Evolutionary conservation across 371 early-diverging fungal species (phyloP), one percentile per base, ranked within the genome.

Genomic region (Mortierella sp.): DNA sequence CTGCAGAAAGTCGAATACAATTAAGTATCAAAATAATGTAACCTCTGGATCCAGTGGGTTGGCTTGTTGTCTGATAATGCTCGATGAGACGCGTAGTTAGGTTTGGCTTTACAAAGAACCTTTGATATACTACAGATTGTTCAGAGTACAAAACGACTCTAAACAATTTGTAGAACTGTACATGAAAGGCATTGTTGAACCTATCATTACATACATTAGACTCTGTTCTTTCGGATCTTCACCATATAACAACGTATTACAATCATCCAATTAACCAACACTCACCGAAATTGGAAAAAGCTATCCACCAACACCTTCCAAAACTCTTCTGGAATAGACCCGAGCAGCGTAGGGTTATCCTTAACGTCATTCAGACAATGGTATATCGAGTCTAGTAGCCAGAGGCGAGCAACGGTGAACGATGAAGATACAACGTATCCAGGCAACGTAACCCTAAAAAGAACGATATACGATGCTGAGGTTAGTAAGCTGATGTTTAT

Each of bases 181-280:
- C 82, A 69, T 81, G 82, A 47, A 71, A 81, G 11, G 82, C 82
- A 41, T 72, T 81, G 65, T 81, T 81, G 70, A 81, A 81, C 5
- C 82, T 81, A 67, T 15, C 11, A 24, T 9, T 13, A 40, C 10
- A n/a, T 10, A 40, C n/a, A 21, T 21, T 38, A 38, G 24, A 19
- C n/a, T 7, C 19, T 16, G 61, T 9, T 36, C 61, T 21, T 32
- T 52, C 22, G 22, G 16, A 24, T 24, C 28, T 19, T 19, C 19
- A 58, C 21, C 21, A 32, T 15, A 59, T 2, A 38, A 10, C 5
- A 21, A 8, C 1, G 9, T 15, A 47, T 3, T 28, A 38, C 24
- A 13, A n/a, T 36, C 36, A 36, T 36, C 36, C 36, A 19, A 21
- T n/a, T 16, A 22, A 36, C 15, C n/a, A 3, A 32, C 4, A 61